These are phyloP conservation scores for button mushroom (Agaricus bisporus) DNA, from an alignment of 768 basidiomycete genomes.

Conservation along the genomic window DNA sequence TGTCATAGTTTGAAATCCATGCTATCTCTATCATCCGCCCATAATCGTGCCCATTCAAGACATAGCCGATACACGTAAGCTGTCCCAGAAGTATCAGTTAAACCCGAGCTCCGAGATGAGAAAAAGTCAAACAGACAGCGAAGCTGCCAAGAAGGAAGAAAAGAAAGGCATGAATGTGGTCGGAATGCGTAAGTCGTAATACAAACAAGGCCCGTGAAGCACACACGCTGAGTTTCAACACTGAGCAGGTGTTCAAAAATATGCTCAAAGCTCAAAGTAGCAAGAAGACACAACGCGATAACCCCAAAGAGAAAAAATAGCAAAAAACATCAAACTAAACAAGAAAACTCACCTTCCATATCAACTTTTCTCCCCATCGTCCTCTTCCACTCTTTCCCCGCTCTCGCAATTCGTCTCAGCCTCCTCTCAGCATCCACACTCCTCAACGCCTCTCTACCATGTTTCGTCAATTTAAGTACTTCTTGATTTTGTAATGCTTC, in stretches of 20 bases:
- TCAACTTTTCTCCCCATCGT: slow-evolving; percentile 74
- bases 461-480: slow-evolving; percentile 18
- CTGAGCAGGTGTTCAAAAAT: no score
- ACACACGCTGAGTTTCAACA: no score
- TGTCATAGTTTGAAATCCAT: slow-evolving; percentile 28
- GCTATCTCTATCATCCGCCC: slow-evolving; percentile 72
- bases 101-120: background rate
- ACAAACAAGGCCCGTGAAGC: no score
- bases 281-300: no score
- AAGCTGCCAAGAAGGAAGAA: background rate
- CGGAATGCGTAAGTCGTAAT: no score
- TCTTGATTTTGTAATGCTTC: slow-evolving; percentile 18
- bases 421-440: slow-evolving; percentile 25
- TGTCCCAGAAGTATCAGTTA: slow-evolving; percentile 19
- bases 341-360: slow-evolving; percentile 70
- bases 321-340: background rate
- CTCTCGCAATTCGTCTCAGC: slow-evolving; percentile 73
- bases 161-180: background rate
- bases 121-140: background rate
- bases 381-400: slow-evolving; percentile 87
- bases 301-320: background rate
- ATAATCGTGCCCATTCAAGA: slow-evolving; percentile 79
- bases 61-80: slow-evolving; percentile 81
- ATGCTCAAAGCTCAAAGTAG: no score
- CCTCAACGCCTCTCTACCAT: slow-evolving; percentile 2